phyloP scores from a whole-genome alignment of 345 rosid genomes.

The Excoecaria agallocha region DNA sequence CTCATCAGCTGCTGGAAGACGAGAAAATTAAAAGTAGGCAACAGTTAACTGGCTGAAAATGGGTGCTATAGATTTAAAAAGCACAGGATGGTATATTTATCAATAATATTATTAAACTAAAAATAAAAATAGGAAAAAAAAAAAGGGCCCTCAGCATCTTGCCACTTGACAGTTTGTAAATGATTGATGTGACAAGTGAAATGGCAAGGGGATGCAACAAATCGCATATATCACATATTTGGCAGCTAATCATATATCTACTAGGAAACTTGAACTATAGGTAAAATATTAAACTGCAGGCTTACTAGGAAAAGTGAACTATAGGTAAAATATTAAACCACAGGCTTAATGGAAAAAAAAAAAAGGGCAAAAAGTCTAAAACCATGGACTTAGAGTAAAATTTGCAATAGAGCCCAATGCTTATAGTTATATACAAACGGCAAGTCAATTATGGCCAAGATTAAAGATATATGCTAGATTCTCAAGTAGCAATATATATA shows the following conservation, averaged over 20 bases:
- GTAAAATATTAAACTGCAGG: neutral
- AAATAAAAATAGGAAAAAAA: too few relatives aligned
- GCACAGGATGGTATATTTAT: neutral
- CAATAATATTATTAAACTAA: too few relatives aligned
- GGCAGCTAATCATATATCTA: neutral
- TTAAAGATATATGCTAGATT: neutral
- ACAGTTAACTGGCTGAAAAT: neutral
- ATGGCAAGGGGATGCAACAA: neutral
- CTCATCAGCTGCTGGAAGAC: conserved; percentile 66
- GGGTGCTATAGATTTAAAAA: neutral
- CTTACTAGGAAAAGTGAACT: too few relatives aligned
- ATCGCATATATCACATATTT: neutral
- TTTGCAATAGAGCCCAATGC: neutral
- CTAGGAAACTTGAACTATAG: neutral
- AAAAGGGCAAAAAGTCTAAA: neutral
- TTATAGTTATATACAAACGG: neutral
- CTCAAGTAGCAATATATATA: neutral
- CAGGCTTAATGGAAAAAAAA: too few relatives aligned
- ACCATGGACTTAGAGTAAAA: neutral
- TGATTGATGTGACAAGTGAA: neutral
- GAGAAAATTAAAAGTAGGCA: neutral
- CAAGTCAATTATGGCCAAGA: neutral
- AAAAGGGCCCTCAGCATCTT: neutral
- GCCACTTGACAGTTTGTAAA: neutral
- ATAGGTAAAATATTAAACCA: too few relatives aligned